Evolutionary conservation across 2,329 filamentous ascomycete genomes (phyloP).

Genomic region (Aspergillus felis): DNA sequence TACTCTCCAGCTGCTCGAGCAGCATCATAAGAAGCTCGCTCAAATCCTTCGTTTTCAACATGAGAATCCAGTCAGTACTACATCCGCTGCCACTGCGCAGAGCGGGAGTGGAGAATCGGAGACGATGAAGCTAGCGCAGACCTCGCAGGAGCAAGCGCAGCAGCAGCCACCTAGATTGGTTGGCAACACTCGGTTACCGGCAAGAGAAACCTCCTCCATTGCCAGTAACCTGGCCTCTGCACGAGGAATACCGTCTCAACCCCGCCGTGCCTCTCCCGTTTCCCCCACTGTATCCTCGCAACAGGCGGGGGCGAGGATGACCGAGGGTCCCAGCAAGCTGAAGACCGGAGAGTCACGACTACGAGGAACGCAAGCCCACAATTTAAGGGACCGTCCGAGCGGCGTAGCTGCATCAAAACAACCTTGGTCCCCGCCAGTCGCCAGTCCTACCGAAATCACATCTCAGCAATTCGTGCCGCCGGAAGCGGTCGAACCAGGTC

Average conservation of each 20-base stretch:
- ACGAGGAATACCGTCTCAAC: conserved; percentile 64
- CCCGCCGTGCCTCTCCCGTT: conserved; percentile 60
- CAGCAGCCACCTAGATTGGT: conserved; percentile 39
- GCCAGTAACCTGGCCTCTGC: conserved; percentile 84
- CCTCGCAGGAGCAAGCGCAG: conserved; percentile 27
- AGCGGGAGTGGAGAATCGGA: conserved; percentile 14
- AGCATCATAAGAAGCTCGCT: conserved; percentile 80
- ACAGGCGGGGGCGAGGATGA: conserved; percentile 67
- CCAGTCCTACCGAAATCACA: conserved; percentile 32
- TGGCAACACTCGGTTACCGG: conserved; percentile 43
- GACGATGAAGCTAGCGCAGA: conserved; percentile 19
- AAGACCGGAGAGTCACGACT: conserved; percentile 28
- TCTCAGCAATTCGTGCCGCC: conserved; percentile 30
- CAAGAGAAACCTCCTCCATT: conserved; percentile 76
- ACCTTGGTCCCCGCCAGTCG: conserved; percentile 32
- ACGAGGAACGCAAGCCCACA: conserved; percentile 15
- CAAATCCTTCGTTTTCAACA: conserved; percentile 71
- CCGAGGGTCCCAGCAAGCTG: conserved; percentile 48
- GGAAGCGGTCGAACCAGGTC: conserved; percentile 25
- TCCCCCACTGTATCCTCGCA: conserved; percentile 71
- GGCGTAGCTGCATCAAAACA: conserved; percentile 25
- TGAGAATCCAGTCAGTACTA: conserved; percentile 43
- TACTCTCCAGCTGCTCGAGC: conserved; percentile 78
- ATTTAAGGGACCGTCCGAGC: conserved; percentile 22
- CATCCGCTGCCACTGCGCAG: conserved; percentile 15